phyloP scores from a whole-genome alignment of 805 yeast genomes.

The Cyberlindnera nakhonratchasimensis region DNA sequence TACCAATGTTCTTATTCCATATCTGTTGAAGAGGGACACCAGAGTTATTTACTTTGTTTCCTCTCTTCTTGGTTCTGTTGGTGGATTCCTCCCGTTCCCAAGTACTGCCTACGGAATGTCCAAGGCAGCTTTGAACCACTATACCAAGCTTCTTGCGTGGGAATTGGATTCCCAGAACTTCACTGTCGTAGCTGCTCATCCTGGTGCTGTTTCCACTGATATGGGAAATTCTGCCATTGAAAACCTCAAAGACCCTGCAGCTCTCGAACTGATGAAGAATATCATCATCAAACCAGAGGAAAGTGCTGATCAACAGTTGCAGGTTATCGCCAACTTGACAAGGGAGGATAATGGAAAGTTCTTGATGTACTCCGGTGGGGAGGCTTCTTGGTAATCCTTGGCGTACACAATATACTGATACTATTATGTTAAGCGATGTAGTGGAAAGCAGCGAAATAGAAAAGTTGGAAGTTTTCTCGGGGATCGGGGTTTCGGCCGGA shows the following conservation, averaged over 20 bases:
- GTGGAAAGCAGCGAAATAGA: too few relatives aligned
- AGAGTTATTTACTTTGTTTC: slow-evolving; percentile 30
- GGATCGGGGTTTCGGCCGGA: too few relatives aligned
- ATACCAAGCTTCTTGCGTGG: slow-evolving; percentile 26
- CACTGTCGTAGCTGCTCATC: slow-evolving; percentile 33
- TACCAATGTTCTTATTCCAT: slow-evolving; percentile 23
- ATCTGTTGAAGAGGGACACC: slow-evolving; percentile 19
- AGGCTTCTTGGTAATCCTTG: slow-evolving; percentile 2
- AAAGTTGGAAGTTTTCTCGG: too few relatives aligned
- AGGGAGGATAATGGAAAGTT: slow-evolving; percentile 28
- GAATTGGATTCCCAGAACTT: slow-evolving; percentile 29
- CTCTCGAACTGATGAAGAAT: not conserved
- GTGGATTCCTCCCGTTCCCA: slow-evolving; percentile 13
- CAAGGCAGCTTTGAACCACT: slow-evolving; percentile 36
- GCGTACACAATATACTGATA: too few relatives aligned
- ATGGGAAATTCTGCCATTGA: slow-evolving; percentile 20
- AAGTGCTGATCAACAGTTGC: slow-evolving; percentile 22
- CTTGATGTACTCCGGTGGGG: slow-evolving; percentile 24
- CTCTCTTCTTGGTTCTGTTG: slow-evolving; percentile 27
- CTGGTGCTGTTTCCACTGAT: slow-evolving; percentile 38
- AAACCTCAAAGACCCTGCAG: not conserved
- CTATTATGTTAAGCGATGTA: too few relatives aligned
- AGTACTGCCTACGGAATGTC: slow-evolving; percentile 35
- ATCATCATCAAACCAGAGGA: slow-evolving; percentile 24
- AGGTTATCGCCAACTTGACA: slow-evolving; percentile 22